Evolutionary conservation across 768 basidiomycete genomes (phyloP), one percentile per base, ranked within the genome.

Genomic region (Trametes cingulata): DNA sequence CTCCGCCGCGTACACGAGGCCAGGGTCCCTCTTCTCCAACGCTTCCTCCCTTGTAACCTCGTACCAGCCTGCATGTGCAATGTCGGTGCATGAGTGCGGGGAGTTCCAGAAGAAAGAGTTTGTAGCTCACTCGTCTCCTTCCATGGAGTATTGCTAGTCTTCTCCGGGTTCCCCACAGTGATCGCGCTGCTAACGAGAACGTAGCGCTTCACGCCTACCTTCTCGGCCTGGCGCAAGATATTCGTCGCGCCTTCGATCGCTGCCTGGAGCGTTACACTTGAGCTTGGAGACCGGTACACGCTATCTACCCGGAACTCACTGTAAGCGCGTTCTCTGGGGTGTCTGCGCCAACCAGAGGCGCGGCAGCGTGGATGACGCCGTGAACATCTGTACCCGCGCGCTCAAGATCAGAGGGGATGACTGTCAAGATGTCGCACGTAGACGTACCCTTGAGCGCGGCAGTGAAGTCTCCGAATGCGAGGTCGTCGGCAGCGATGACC

Each of bases 171-270:
- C 20, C 20, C 39, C 40, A 41, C 53, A 15, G 56, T 54, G 24
- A 52, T 17, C 6, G 59, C 49, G 37, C 68, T 70, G 58, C 70
- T 69, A 8, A 81, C 80, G 61, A 80, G 68, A 6, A 80, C 77
- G 15, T 82, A 74, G 8, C 80, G 71, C 68, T 77, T 73, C 68
- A 83, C 70, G 1, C 68, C 61, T 1, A 66, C 78, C 19, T 77
- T 67, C 9, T 77, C 70, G 20, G 79, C 75, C 36, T 81, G 77
- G 25, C 69, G 66, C 65, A 82, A 74, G 22, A 82, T 65, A 41
- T 72, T 72, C 40, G 61, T 22, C 2, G 67, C 65, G 13, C 71
- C 69, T 14, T 61, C 62, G 10, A 67, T 52, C 2, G 69, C 64
- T 2, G 49, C 56, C 67, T 68, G 27, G 10, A 29, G 9, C 14